Conservation (phyloP, 768 basidiomycete species). For the Butyriboletus loyo region DNA sequence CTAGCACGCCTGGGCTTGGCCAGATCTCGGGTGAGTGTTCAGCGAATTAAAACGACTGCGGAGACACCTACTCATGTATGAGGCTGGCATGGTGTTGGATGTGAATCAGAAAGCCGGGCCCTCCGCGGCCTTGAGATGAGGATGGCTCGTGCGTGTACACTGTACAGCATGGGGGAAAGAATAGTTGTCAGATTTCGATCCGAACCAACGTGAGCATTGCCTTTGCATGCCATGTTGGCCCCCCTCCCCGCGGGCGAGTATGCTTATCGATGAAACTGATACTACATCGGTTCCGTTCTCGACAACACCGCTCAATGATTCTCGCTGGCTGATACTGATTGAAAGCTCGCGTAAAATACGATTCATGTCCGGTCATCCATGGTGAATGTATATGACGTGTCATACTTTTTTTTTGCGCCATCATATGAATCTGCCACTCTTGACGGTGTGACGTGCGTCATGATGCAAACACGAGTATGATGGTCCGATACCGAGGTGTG, state of each 20-base stretch:
- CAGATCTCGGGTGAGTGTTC: neutral
- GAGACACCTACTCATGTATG: neutral
- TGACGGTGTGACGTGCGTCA: neutral
- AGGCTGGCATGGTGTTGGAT: neutral
- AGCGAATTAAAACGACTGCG: neutral
- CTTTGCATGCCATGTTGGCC: neutral
- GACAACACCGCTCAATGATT: neutral
- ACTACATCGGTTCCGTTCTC: too few relatives aligned
- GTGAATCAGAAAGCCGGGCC: neutral
- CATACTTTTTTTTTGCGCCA: neutral
- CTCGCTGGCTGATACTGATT: neutral
- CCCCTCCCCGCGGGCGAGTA: neutral
- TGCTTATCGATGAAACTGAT: neutral
- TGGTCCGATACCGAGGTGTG: neutral
- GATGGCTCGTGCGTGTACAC: neutral
- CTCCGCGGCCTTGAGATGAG: neutral
- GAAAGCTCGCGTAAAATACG: neutral
- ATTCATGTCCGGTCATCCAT: neutral
- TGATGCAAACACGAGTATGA: neutral
- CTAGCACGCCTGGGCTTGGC: neutral
- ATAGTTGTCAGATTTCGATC: neutral
- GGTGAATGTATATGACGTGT: neutral
- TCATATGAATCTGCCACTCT: neutral
- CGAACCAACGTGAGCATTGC: neutral
- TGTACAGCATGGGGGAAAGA: neutral